phyloP scores from a whole-genome alignment of 768 basidiomycete species.

The Butyriboletus loyo region DNA sequence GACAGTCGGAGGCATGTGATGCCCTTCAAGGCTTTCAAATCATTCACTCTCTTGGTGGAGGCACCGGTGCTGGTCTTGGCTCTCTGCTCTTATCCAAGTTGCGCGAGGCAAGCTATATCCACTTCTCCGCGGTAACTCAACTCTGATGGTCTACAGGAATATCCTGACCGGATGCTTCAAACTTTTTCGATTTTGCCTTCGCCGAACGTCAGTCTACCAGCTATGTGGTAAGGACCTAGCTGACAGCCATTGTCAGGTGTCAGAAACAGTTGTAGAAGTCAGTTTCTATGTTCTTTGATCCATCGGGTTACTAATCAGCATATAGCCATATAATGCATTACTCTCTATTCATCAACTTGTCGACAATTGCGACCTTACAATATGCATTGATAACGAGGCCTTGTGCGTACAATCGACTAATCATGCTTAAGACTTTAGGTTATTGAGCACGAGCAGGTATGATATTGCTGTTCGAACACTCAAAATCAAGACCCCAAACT shows the following conservation, averaged over 20 bases:
- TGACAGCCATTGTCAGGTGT: conserved; percentile 29
- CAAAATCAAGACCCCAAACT: conserved; percentile 61
- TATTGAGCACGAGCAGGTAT: conserved; percentile 45
- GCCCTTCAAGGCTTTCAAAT: conserved; percentile 90
- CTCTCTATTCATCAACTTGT: conserved; percentile 87
- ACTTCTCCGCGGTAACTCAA: neutral
- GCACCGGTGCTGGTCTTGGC: conserved; percentile 85
- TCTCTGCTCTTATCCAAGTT: conserved; percentile 78
- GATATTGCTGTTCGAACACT: conserved; percentile 66
- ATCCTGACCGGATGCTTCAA: conserved; percentile 45
- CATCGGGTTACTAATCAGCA: conserved; percentile 7
- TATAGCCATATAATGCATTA: conserved; percentile 76
- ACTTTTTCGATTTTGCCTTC: conserved; percentile 55
- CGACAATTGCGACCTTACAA: conserved; percentile 79
- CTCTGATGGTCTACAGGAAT: conserved; percentile 47
- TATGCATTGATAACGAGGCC: conserved; percentile 87
- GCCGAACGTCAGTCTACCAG: conserved; percentile 43
- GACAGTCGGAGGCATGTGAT: conserved; percentile 79
- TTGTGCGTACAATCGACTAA: conserved; percentile 43
- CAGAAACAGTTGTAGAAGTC: conserved; percentile 56
- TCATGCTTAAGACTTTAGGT: neutral
- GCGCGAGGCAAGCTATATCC: conserved; percentile 54
- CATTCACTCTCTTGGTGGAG: conserved; percentile 87
- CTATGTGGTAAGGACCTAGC: neutral
- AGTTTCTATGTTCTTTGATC: conserved; percentile 2